Percentiles rank a stretch among this genome's conserved stretches.
These are phyloP conservation scores for Elymus sibiricus DNA, from an alignment of 176 grass and related monocot species.

Conservation along the genomic window DNA sequence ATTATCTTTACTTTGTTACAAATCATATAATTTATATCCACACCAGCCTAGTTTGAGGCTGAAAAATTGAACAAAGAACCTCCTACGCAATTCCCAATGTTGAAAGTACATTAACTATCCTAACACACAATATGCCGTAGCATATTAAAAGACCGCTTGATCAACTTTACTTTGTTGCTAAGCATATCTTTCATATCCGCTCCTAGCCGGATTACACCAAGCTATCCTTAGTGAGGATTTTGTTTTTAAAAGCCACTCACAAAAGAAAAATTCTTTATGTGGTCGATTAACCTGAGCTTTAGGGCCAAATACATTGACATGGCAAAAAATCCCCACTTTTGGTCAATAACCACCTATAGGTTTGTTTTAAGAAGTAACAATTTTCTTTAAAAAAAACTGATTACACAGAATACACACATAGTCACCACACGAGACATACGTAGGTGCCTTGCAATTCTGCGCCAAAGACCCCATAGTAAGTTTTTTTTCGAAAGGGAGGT, in stretches of 20 bases:
- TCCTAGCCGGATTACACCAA: background rate
- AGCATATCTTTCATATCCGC: background rate
- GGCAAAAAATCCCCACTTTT: background rate
- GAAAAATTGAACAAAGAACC: background rate
- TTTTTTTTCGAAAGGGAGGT: no score
- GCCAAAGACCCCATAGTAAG: no score
- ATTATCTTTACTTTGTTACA: background rate
- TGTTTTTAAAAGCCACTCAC: background rate
- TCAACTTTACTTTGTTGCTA: background rate
- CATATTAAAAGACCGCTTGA: background rate
- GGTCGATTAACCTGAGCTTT: background rate
- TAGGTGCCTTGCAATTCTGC: no score
- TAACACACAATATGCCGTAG: background rate
- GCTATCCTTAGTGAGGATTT: background rate
- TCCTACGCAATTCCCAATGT: background rate
- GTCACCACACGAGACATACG: no score
- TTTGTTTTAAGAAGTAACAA: background rate
- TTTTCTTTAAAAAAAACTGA: no score
- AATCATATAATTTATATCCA: background rate
- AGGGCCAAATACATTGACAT: background rate
- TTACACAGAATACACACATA: no score
- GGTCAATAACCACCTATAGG: background rate
- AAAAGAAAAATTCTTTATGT: background rate
- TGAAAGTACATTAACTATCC: background rate
- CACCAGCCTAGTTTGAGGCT: background rate